Conservation (phyloP, 1,284 basidiomycete species). For the Trichosporon sp. region DNA sequence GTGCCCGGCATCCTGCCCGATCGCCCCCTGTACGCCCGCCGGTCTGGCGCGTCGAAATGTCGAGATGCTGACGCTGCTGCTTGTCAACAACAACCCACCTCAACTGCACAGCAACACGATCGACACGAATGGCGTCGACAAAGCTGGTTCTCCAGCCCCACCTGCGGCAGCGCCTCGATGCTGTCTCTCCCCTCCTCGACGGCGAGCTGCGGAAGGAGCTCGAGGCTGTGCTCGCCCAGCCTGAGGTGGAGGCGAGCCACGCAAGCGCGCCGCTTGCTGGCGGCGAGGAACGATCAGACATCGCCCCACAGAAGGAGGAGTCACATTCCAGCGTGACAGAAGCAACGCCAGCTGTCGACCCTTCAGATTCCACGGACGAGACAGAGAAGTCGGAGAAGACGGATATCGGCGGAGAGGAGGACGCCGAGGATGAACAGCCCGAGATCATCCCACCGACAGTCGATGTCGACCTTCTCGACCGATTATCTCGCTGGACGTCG, state of each 20-base stretch:
- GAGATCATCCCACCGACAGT: not conserved
- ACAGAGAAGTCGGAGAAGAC: not conserved
- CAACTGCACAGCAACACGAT: too few species aligned
- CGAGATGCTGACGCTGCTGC: not conserved
- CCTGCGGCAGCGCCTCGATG: conserved; percentile 39
- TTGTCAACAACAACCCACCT: not conserved
- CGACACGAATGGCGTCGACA: conserved; percentile 20
- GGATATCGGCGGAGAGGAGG: not conserved
- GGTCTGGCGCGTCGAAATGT: not conserved
- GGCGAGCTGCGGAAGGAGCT: conserved; percentile 30
- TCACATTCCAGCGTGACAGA: conserved; percentile 8
- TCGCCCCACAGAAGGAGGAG: conserved; percentile 13
- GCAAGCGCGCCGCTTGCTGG: not conserved
- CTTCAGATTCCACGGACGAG: not conserved
- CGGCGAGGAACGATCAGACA: not conserved
- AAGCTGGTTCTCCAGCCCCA: conserved; percentile 46
- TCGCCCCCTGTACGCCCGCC: not conserved
- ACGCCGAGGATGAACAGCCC: not conserved
- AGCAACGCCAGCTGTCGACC: not conserved
- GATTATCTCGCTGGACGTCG: not conserved
- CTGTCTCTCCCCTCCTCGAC: conserved; percentile 24
- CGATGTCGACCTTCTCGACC: conserved; percentile 2
- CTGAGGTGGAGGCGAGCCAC: conserved; percentile 17
- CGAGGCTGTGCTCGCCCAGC: conserved; percentile 20
- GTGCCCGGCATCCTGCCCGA: not conserved